Percentiles rank a stretch among this genome's conserved stretches.
phyloP scores from a whole-genome alignment of 768 basidiomycete species.

The Piloderma croceum region DNA sequence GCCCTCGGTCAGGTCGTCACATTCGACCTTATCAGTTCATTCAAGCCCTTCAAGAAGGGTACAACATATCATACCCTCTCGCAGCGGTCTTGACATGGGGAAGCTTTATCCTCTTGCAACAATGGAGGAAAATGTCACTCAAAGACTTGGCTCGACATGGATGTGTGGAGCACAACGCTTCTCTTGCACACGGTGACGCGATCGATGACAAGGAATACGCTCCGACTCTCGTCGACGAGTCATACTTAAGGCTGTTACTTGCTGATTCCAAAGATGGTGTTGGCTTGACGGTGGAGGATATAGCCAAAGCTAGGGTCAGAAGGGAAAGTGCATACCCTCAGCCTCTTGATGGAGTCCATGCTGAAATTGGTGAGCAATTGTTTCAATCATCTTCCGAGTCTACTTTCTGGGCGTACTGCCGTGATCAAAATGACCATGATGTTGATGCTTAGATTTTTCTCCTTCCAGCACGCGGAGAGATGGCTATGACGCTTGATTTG shows the following conservation, averaged over 20 bases:
- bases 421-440: too few relatives aligned
- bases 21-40: conserved; percentile 37
- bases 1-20: conserved; percentile 48
- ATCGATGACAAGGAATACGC: conserved; percentile 41
- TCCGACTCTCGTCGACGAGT: conserved; percentile 32
- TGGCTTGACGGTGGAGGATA: conserved; percentile 6
- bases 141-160: conserved; percentile 43
- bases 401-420: too few relatives aligned
- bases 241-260: conserved; percentile 36
- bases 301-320: conserved; percentile 47
- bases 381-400: too few relatives aligned
- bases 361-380: too few relatives aligned
- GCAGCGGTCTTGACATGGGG: conserved; percentile 44
- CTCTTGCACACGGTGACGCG: conserved; percentile 50
- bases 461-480: too few relatives aligned
- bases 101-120: conserved; percentile 40
- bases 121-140: conserved; percentile 18
- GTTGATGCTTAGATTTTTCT: too few relatives aligned
- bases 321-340: conserved; percentile 42
- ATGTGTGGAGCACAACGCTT: conserved; percentile 54
- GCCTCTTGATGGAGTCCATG: conserved; percentile 40
- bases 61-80: conserved; percentile 43
- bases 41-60: conserved; percentile 43
- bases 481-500: too few relatives aligned
- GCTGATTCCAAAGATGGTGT: conserved; percentile 30